A percentile compares a stretch with the other conserved stretches of the same genome.
phyloP scores from a whole-genome alignment of 139 green algal species.

The Asterochloris erici region DNA sequence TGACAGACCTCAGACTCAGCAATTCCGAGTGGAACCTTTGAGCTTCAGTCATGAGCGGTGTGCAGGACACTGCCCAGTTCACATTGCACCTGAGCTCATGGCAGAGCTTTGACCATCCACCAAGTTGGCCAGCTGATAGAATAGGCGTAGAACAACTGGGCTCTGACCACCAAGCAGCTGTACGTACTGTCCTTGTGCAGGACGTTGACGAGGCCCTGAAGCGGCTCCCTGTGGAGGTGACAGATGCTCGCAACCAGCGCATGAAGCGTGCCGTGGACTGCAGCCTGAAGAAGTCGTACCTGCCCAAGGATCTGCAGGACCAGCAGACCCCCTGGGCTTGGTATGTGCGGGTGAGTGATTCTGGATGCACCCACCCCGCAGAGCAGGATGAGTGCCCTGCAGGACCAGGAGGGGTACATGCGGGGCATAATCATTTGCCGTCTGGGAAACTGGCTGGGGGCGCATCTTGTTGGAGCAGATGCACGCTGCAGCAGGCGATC shows the following conservation, averaged over 20 bases:
- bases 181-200: slow-evolving; percentile 26
- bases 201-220: slow-evolving; percentile 92
- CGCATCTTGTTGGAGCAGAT: neutral
- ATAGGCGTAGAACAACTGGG: neutral
- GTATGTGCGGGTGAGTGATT: slow-evolving; percentile 68
- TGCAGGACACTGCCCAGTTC: too few species aligned
- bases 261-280: slow-evolving; percentile 93
- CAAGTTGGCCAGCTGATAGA: neutral
- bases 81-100: too few species aligned
- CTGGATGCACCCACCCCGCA: neutral
- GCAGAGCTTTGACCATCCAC: too few species aligned
- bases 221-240: slow-evolving; percentile 81
- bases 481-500: neutral
- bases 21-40: too few species aligned
- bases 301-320: slow-evolving; percentile 79
- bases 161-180: neutral
- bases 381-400: neutral
- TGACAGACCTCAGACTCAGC: too few species aligned
- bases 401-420: neutral
- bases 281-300: slow-evolving; percentile 85
- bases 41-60: too few species aligned
- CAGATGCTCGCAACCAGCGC: slow-evolving; percentile 86
- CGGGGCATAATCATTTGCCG: neutral
- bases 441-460: neutral
- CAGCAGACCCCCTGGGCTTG: slow-evolving; percentile 90